These are phyloP conservation scores for Juglanconis oblonga DNA, from an alignment of 2,329 filamentous ascomycete genomes.

Conservation along the genomic window DNA sequence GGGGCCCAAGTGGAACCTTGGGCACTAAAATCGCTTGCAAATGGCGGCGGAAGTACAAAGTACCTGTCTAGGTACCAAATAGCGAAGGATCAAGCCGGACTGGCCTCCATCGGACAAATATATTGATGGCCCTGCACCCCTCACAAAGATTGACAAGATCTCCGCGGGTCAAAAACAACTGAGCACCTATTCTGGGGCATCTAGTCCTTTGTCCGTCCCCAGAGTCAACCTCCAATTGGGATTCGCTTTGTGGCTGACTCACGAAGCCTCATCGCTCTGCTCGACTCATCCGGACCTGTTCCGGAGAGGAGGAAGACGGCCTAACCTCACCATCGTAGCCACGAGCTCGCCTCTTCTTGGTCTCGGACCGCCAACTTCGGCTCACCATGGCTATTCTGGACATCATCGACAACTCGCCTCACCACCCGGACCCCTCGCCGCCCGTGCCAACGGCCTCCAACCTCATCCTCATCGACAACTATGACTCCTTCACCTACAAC, in stretches of 20 bases:
- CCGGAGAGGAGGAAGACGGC: too few species aligned
- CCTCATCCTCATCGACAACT: slow-evolving; percentile 95
- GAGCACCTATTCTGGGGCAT: not conserved
- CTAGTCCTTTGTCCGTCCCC: not conserved
- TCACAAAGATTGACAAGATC: too few species aligned
- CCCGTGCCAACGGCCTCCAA: slow-evolving; percentile 80
- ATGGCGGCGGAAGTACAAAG: not conserved
- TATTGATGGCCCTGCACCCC: too few species aligned
- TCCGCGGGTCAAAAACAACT: not conserved
- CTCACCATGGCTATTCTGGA: slow-evolving; percentile 44
- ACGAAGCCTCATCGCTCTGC: not conserved
- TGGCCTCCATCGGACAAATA: not conserved
- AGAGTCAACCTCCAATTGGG: not conserved
- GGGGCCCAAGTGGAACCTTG: not conserved
- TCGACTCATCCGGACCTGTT: too few species aligned
- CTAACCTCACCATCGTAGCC: too few species aligned
- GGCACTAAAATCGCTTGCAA: too few species aligned
- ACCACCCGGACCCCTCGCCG: slow-evolving; percentile 72
- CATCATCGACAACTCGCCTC: slow-evolving; percentile 78
- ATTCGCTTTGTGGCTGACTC: not conserved
- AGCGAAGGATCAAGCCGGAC: not conserved
- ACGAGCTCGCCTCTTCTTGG: not conserved
- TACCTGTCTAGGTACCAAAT: not conserved
- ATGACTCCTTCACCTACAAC: slow-evolving; percentile 99
- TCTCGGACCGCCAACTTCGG: not conserved